phyloP scores from a whole-genome alignment of 2,329 filamentous ascomycete species.

The Fusarium domesticum region DNA sequence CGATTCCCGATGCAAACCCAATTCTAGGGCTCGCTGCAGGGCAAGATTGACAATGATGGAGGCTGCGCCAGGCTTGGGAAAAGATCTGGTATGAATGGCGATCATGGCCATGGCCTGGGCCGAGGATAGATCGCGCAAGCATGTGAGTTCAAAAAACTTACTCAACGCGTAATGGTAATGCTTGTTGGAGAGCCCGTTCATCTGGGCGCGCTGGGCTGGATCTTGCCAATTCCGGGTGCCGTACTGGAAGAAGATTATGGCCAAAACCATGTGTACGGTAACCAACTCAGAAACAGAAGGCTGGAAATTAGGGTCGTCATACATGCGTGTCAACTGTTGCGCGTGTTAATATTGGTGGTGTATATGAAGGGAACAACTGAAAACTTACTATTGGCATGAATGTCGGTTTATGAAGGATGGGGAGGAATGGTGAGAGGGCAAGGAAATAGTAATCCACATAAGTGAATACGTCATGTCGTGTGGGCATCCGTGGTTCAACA shows the following conservation, averaged over 20 bases:
- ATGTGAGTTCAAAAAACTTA: constrained; percentile 63
- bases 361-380: neutral
- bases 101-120: constrained; percentile 73
- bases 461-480: constrained; percentile 60
- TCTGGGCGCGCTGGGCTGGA: constrained; percentile 49
- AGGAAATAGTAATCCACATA: constrained; percentile 75
- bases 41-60: constrained; percentile 65
- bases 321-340: constrained; percentile 58
- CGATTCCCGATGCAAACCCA: constrained; percentile 71
- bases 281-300: constrained; percentile 64
- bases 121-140: constrained; percentile 60
- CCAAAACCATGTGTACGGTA: constrained; percentile 75
- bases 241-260: constrained; percentile 74
- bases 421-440: constrained; percentile 67
- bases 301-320: constrained; percentile 64
- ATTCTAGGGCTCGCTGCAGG: constrained; percentile 67
- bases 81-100: constrained; percentile 68
- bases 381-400: constrained; percentile 63
- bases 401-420: constrained; percentile 72
- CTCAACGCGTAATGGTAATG: constrained; percentile 76
- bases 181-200: constrained; percentile 66
- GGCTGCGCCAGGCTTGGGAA: constrained; percentile 75
- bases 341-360: constrained; percentile 8
- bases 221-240: constrained; percentile 65
- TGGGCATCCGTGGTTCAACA: constrained; percentile 58